Percentiles rank a stretch among this genome's conserved stretches.
These are phyloP conservation scores for Ceriops decandra DNA, from an alignment of 345 rosid genomes.

Conservation along the genomic window DNA sequence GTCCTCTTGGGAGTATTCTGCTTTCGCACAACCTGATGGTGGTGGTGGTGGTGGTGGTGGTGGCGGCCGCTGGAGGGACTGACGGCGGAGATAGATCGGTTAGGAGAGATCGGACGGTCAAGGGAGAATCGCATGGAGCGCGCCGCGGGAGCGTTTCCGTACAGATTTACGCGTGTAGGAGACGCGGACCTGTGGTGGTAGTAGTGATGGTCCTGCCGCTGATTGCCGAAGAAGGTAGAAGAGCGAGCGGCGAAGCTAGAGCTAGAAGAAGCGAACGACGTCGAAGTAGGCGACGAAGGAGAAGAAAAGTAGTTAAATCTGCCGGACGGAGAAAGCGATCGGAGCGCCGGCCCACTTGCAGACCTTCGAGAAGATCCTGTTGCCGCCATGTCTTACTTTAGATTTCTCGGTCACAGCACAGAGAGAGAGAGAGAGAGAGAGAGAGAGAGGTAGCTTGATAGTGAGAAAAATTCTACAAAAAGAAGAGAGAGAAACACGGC, in stretches of 20 bases:
- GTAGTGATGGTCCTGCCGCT: neutral
- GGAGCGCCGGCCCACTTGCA: constrained; percentile 31
- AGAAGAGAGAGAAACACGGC: neutral
- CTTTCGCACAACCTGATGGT: constrained; percentile 28
- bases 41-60: constrained; percentile 11
- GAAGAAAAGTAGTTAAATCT: constrained; percentile 30
- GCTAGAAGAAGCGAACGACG: constrained; percentile 49
- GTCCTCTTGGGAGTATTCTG: constrained; percentile 36
- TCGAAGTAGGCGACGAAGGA: constrained; percentile 27
- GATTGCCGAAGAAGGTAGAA: constrained; percentile 29
- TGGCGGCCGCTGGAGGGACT: constrained; percentile 23
- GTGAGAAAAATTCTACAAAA: neutral
- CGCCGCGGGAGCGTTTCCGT: constrained; percentile 24
- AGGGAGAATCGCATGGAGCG: constrained; percentile 39
- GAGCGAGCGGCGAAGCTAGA: constrained; percentile 49
- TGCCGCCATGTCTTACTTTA: constrained; percentile 40
- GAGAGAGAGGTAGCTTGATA: no score
- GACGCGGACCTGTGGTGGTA: constrained; percentile 38
- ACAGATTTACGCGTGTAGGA: constrained; percentile 45
- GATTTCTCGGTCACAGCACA: neutral
- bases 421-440: constrained; percentile 5
- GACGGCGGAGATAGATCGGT: constrained; percentile 40
- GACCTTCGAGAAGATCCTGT: constrained; percentile 38
- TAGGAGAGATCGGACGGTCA: constrained; percentile 47
- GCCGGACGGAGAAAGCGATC: constrained; percentile 44